Percentiles rank a stretch among this genome's conserved stretches.
Evolutionary conservation across 805 yeast genomes (phyloP).

Genomic region (Candida ponderosae): DNA sequence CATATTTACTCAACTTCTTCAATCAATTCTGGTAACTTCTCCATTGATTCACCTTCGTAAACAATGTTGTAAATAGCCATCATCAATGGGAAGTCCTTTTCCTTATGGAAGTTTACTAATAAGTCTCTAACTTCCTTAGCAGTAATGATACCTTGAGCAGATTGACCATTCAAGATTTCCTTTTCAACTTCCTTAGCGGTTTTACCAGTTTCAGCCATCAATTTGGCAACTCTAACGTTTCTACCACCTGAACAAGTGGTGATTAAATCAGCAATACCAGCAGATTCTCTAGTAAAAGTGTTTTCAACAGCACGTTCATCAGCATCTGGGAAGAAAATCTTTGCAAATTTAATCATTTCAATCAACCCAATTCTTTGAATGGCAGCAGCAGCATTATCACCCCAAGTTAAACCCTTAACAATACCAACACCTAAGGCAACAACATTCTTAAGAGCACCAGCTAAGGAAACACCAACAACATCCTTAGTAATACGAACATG

Average conservation of each 20-base stretch:
- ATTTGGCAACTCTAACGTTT: constrained; percentile 84
- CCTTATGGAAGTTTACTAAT: constrained; percentile 17
- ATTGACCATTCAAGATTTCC: constrained; percentile 86
- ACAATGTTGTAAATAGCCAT: constrained; percentile 73
- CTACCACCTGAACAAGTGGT: constrained; percentile 98
- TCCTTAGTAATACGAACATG: constrained; percentile 90
- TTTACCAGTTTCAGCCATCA: constrained; percentile 74
- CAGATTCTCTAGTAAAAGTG: constrained; percentile 89
- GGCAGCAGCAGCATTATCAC: constrained; percentile 97
- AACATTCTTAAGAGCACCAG: constrained; percentile 95
- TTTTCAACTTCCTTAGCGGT: constrained; percentile 78
- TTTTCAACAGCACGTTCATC: constrained; percentile 39
- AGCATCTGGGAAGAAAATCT: constrained; percentile 59
- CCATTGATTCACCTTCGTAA: constrained; percentile 66
- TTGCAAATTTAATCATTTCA: constrained; percentile 84
- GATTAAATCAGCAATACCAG: constrained; percentile 97
- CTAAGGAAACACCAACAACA: constrained; percentile 92
- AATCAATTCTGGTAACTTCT: constrained; percentile 64
- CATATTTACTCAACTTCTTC: constrained; percentile 27
- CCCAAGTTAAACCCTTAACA: constrained; percentile 98
- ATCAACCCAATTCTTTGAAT: constrained; percentile 92
- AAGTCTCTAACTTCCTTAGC: constrained; percentile 83
- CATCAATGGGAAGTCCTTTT: constrained; percentile 63
- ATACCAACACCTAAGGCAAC: constrained; percentile 96
- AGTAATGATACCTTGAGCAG: constrained; percentile 93